These are phyloP conservation scores for Penicillium fimorum DNA, from an alignment of 495 filamentous ascomycete species.

Conservation along the genomic window DNA sequence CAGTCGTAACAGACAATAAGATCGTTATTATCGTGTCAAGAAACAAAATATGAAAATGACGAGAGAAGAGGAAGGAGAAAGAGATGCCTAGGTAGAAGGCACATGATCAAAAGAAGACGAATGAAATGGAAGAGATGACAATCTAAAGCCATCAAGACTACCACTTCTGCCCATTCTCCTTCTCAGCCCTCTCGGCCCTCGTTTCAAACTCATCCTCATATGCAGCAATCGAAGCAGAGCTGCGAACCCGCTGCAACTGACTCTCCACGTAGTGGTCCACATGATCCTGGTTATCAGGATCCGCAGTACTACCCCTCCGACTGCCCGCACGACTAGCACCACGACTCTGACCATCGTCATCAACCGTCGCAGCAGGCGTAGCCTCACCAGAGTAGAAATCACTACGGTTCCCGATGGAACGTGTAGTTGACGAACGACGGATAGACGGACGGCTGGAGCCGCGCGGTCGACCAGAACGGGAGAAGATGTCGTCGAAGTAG, in stretches of 20 bases:
- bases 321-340: slow-evolving; percentile 31
- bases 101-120: neutral
- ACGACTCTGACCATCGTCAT: slow-evolving; percentile 34
- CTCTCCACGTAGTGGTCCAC: slow-evolving; percentile 69
- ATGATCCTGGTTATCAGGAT: slow-evolving; percentile 57
- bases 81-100: neutral
- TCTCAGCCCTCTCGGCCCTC: slow-evolving; percentile 37
- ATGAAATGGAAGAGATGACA: neutral
- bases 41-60: slow-evolving; percentile 2
- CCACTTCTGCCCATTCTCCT: slow-evolving; percentile 16
- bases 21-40: slow-evolving; percentile 3
- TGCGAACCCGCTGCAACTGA: slow-evolving; percentile 63
- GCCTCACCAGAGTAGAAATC: slow-evolving; percentile 59
- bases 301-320: slow-evolving; percentile 29
- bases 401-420: slow-evolving; percentile 84
- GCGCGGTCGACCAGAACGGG: slow-evolving; percentile 42
- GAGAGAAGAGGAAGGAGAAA: neutral
- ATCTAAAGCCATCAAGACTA: slow-evolving; percentile 5
- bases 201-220: slow-evolving; percentile 64
- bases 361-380: slow-evolving; percentile 26
- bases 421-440: slow-evolving; percentile 76
- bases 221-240: slow-evolving; percentile 47
- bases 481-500: slow-evolving; percentile 93
- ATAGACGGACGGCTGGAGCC: slow-evolving; percentile 48
- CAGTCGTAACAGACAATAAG: neutral